phyloP scores from a whole-genome alignment of 2,329 filamentous ascomycete genomes.

The Purpureocillium takamizusanense region DNA sequence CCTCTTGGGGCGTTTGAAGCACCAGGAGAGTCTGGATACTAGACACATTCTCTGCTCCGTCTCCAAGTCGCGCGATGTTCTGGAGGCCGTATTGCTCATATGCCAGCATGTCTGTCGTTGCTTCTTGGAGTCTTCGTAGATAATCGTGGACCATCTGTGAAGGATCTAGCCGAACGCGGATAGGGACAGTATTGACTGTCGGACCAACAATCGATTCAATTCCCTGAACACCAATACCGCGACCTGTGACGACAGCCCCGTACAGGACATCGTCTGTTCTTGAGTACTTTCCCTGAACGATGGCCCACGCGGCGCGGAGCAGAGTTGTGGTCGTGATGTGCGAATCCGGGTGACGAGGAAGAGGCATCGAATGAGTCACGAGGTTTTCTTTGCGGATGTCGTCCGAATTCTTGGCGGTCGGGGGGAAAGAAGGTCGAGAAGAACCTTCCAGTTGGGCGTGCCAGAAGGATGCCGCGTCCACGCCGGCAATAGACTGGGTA shows the following conservation, averaged over 20 bases:
- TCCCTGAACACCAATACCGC: background rate
- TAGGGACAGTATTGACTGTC: background rate
- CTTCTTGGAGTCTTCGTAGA: background rate
- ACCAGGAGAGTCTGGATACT: background rate
- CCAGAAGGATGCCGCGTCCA: background rate
- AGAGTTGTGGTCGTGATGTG: conserved; percentile 19
- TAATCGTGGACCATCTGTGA: background rate
- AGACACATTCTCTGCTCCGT: background rate
- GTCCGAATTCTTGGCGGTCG: background rate
- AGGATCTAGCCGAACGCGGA: background rate
- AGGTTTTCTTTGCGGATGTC: background rate
- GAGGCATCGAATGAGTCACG: background rate
- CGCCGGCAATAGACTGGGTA: background rate
- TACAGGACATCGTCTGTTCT: background rate
- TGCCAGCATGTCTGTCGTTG: background rate
- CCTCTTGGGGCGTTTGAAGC: background rate
- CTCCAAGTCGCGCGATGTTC: background rate
- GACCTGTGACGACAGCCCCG: background rate
- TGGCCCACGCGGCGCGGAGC: conserved; percentile 30
- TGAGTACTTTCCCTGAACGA: conserved; percentile 19
- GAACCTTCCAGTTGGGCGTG: background rate
- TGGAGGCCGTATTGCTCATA: conserved; percentile 1
- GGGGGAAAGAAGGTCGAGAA: background rate
- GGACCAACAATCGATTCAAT: background rate
- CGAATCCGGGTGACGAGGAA: background rate